Base-by-base conservation (phyloP, 257 asterid species). In the Nicotiana sylvestris region DNA sequence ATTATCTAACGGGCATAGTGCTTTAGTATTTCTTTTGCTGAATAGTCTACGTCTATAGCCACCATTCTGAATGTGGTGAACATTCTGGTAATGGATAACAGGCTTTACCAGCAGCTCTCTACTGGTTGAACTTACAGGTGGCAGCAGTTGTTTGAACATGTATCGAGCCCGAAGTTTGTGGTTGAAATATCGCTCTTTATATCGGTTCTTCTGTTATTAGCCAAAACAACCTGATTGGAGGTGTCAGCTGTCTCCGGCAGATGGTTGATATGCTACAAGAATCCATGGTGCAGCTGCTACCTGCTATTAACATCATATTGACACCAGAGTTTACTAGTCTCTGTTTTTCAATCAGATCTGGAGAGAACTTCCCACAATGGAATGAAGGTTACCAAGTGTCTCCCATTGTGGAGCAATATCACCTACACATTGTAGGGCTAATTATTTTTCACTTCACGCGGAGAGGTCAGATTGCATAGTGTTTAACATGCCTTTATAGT, bases 61-160 rank as follows among this genome's bases (percentile, higher is more conserved):
- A 83, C 91, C 92, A 85, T 91, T 89, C 95, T 91, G 82, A 89
- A 87, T 94, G 91, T 89, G 93, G 95, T 89, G 92, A 88, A 86
- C 86, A 86, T 90, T 88, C 88, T 92, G 92, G 88, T 80, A 88
- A 84, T 88, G 91, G 81, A 88, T 81, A 92, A 88, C 99, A 93
- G 99, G 98, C 93, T 95, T 95, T 90, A 95, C 87, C 91, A 95
- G 98, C 97, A 91, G 95, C 94, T 95, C 76, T 95, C 94, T 93
- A 87, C 99, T 95, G 97, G 95, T 92, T 95, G 91, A 94, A 94
- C 94, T 95, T 94, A 91, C 99, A 95, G 99, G 99, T 95, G 94
- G 97, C 91, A 91, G 88, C 85, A 78, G 81, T 82, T 81, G 85
- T 60, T 88, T 57, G 87, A 89, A 70, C 94, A 83, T 29, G 80